Conservation (phyloP, 2,329 filamentous ascomycete genomes). For the Didymella segeticola region DNA sequence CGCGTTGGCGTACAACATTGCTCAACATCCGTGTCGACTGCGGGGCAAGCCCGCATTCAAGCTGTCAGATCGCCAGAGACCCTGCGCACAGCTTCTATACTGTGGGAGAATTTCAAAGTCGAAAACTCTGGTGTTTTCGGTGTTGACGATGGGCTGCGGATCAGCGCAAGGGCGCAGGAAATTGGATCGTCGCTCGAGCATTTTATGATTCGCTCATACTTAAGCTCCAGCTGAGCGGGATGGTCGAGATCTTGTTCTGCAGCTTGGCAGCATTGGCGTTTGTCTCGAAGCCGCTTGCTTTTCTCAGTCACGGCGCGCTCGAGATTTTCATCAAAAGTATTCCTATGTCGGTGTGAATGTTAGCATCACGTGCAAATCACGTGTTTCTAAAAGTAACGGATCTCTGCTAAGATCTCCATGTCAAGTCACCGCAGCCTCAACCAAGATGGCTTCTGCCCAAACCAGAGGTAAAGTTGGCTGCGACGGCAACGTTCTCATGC, state of each 20-base stretch:
- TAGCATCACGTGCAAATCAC: not conserved
- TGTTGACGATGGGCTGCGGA: slow-evolving; percentile 2
- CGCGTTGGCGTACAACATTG: not conserved
- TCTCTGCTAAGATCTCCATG: too few species aligned
- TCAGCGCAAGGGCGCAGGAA: slow-evolving; percentile 5
- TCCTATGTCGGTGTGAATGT: not conserved
- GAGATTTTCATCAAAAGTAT: too few species aligned
- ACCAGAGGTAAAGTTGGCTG: too few species aligned
- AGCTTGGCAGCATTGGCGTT: slow-evolving; percentile 13
- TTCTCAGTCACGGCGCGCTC: too few species aligned
- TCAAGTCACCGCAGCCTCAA: too few species aligned
- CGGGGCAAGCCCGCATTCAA: not conserved
- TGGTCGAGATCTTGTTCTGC: slow-evolving; percentile 20
- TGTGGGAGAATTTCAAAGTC: not conserved
- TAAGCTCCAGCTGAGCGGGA: slow-evolving; percentile 13
- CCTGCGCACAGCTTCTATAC: not conserved
- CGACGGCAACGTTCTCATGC: too few species aligned
- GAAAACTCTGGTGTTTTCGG: not conserved
- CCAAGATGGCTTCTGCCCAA: too few species aligned
- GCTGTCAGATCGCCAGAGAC: not conserved
- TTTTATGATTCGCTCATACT: slow-evolving; percentile 7
- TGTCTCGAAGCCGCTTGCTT: not conserved
- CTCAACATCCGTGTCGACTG: not conserved
- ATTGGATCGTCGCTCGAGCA: slow-evolving; percentile 5
- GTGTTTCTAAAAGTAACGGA: too few species aligned